These are phyloP conservation scores for Hordeum marinum DNA, from an alignment of 176 grass and related monocot species.

Conservation along the genomic window DNA sequence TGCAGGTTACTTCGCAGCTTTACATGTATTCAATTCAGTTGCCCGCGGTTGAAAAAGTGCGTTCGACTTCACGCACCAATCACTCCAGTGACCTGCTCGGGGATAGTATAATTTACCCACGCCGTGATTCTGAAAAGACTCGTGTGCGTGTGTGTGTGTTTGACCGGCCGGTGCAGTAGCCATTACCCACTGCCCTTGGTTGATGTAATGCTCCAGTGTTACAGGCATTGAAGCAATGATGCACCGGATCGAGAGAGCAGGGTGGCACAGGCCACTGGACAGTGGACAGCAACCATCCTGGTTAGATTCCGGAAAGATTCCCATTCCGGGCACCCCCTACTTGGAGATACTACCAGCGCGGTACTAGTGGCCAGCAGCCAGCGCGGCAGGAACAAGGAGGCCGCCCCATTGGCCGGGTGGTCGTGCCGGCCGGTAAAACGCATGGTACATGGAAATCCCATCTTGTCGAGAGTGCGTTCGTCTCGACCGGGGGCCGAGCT, in stretches of 20 bases:
- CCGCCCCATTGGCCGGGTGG: not conserved
- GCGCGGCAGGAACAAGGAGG: not conserved
- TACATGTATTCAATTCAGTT: not conserved
- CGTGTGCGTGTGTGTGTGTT: not conserved
- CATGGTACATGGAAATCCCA: not conserved
- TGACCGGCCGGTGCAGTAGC: not conserved
- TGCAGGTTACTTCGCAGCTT: not conserved
- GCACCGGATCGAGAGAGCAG: not conserved
- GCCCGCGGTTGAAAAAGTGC: not conserved
- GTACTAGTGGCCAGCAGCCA: not conserved
- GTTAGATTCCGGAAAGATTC: constrained; percentile 4
- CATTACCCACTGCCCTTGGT: not conserved
- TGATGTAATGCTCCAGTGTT: not conserved
- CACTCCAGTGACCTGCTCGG: not conserved
- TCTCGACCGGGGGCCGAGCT: not conserved
- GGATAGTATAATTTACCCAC: not conserved
- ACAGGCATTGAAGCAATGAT: not conserved
- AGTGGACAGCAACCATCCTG: not conserved
- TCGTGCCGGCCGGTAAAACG: not conserved
- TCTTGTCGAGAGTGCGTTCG: not conserved
- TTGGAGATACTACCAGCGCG: not conserved
- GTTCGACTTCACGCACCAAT: not conserved
- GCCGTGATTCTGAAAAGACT: not conserved
- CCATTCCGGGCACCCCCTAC: not conserved
- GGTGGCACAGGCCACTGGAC: not conserved